Percentiles rank a stretch among this genome's conserved stretches.
Evolutionary conservation across 768 basidiomycete species (phyloP).

Genomic region (Rhodotorula sphaerocarpa): DNA sequence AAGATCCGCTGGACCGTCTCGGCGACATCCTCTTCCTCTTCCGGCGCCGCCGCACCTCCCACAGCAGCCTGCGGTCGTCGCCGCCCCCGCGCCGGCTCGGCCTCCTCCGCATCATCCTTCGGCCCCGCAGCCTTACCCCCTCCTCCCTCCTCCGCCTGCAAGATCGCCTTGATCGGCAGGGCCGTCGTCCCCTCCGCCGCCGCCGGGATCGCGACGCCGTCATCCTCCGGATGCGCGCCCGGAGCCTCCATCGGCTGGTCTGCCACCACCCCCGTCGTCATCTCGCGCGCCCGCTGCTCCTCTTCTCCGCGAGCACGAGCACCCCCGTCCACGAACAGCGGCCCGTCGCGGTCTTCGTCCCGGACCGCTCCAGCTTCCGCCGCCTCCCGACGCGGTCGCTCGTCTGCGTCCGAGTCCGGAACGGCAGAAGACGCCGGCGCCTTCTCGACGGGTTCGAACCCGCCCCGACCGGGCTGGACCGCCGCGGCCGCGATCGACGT

Average conservation of each 20-base stretch:
- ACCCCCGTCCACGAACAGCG: slow-evolving; percentile 6
- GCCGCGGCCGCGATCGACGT: slow-evolving; percentile 1
- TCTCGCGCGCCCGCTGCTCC: neutral
- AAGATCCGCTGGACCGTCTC: too few relatives aligned
- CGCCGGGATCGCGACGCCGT: slow-evolving; percentile 19
- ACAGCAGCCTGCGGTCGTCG: too few relatives aligned
- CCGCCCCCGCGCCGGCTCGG: too few relatives aligned
- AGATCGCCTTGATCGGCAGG: slow-evolving; percentile 19
- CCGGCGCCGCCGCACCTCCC: too few relatives aligned
- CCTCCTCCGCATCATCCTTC: neutral
- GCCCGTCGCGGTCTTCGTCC: neutral
- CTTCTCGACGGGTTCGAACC: slow-evolving; percentile 19
- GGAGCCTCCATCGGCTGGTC: slow-evolving; percentile 9
- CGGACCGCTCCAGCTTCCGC: neutral
- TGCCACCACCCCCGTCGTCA: slow-evolving; percentile 8
- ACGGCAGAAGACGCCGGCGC: slow-evolving; percentile 9
- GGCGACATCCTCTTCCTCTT: too few relatives aligned
- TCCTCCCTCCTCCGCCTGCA: slow-evolving; percentile 18
- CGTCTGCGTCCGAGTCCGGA: neutral
- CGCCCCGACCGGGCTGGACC: slow-evolving; percentile 20
- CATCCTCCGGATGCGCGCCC: neutral
- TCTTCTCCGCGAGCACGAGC: neutral
- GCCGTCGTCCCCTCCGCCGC: slow-evolving; percentile 26
- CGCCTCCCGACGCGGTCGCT: neutral
- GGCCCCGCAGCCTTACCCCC: neutral